Evolutionary conservation across 1,284 basidiomycete species (phyloP), one percentile per base, ranked within the genome.

Genomic region (Malassezia nana): DNA sequence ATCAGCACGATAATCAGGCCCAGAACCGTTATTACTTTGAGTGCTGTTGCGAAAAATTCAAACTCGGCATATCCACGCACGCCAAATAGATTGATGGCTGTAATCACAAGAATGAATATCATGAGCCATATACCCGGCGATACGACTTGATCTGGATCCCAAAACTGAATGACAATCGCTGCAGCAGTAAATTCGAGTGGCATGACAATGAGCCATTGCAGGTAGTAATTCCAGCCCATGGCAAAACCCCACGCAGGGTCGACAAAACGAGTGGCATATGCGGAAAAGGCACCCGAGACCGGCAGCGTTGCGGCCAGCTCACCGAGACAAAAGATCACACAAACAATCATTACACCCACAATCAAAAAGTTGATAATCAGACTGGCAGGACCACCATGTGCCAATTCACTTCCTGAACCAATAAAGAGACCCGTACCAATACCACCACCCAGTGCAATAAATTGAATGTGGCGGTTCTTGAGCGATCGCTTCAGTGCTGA

Each of bases 181-280:
- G 69, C 63, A 12, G 66, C 68, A 33, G 62, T 59, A 29, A 69
- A 62, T 53, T 70, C 68, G 41, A 71, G 59, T n/a, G 70, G 68
- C n/a, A 67, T 50, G 32, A 65, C 58, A 42, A 72, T 58, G 28
- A 71, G 58, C 68, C 69, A 71, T 46, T 69, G 64, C 30, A 70
- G 58, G 53, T 61, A 65, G 86, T 86, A 81, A 87, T 78, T 18
- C 86, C 80, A 57, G 81, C 84, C 42, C 81, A 73, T 42, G 81
- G 72, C 65, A 52, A 73, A 72, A 0, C 54, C 54, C 60, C 50
- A 50, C 35, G 60, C 29, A 3, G 64, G 65, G 40, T 64, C 66
- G 33, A 69, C 55, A 40, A 66, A 69, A 12, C 69, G 63, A 8
- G 60, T 58, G 31, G 58, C 65, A 56, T 68, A 69, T 24, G 59